Conservation (phyloP, 164 flowering plant species). For the Magnolia changhungtana region DNA sequence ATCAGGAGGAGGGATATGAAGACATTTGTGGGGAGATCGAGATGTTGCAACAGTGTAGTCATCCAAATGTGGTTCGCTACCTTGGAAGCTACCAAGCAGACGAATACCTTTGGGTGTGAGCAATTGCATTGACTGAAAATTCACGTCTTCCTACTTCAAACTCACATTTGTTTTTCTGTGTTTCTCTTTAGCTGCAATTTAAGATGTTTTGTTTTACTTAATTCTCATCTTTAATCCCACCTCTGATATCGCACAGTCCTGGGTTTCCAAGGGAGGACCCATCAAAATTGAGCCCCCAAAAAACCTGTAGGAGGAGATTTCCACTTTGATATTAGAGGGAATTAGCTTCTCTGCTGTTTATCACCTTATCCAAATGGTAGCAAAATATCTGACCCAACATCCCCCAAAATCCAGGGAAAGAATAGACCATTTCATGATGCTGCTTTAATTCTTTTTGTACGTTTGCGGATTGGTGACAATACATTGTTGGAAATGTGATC, state of each 20-base stretch:
- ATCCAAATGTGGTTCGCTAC: conserved; percentile 98
- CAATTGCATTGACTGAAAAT: not conserved
- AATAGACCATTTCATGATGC: not conserved
- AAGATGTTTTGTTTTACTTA: not conserved
- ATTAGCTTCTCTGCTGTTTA: not conserved
- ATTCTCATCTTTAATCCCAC: not conserved
- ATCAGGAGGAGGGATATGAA: conserved; percentile 99
- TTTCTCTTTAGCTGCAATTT: not conserved
- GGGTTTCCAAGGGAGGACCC: no score
- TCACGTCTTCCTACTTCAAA: not conserved
- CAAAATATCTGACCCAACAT: not conserved
- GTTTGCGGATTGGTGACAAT: not conserved
- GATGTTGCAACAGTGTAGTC: conserved; percentile 98
- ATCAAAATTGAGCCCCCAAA: no score
- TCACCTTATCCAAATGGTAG: not conserved
- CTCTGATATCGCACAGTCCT: not conserved
- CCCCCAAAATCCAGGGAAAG: not conserved
- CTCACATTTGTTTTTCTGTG: no score
- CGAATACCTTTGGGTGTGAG: conserved; percentile 90
- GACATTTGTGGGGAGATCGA: conserved; percentile 99
- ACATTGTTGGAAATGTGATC: not conserved
- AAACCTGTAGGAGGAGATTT: no score
- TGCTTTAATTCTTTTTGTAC: not conserved
- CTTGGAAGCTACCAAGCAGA: conserved; percentile 99
- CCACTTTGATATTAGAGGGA: no score